A percentile compares a stretch with the other conserved stretches of the same genome.
These are phyloP conservation scores for Biscogniauxia marginata DNA, from an alignment of 2,329 filamentous ascomycete species.

Conservation along the genomic window DNA sequence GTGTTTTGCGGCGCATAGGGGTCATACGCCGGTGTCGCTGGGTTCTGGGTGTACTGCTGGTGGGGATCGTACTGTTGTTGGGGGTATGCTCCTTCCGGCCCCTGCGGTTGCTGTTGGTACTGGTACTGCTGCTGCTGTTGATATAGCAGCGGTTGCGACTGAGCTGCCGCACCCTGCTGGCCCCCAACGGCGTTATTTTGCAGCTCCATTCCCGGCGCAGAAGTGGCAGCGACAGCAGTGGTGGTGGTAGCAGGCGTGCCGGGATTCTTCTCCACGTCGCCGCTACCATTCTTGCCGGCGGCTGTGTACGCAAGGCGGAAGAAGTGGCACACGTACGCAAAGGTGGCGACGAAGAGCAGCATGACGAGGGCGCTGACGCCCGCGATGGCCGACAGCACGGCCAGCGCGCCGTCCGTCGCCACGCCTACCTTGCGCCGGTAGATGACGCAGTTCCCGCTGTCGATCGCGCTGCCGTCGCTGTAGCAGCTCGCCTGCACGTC, in stretches of 20 bases:
- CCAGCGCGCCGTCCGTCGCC: constrained; percentile 36
- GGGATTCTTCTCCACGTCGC: constrained; percentile 26
- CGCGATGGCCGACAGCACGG: constrained; percentile 39
- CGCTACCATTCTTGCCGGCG: constrained; percentile 6
- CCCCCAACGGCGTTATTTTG: too few species aligned
- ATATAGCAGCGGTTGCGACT: constrained; percentile 18
- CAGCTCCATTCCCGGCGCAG: too few species aligned
- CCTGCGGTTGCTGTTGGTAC: constrained; percentile 1
- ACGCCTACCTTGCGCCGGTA: constrained; percentile 29
- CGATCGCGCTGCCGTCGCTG: constrained; percentile 39
- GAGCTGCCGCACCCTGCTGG: too few species aligned
- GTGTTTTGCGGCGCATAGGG: constrained; percentile 20
- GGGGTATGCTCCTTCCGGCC: too few species aligned
- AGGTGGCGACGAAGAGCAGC: constrained; percentile 31
- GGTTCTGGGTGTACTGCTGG: constrained; percentile 13
- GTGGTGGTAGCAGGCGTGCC: background rate
- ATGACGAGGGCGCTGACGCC: constrained; percentile 42
- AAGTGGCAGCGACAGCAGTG: too few species aligned
- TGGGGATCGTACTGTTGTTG: background rate
- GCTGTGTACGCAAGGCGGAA: constrained; percentile 28
- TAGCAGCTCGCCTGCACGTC: constrained; percentile 32
- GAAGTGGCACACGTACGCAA: constrained; percentile 33
- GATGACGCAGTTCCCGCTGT: constrained; percentile 38
- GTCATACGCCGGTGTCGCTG: constrained; percentile 12
- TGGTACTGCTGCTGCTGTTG: constrained; percentile 23